Conservation (phyloP, 2,329 filamentous ascomycete species). For the Penicillium sp. region DNA sequence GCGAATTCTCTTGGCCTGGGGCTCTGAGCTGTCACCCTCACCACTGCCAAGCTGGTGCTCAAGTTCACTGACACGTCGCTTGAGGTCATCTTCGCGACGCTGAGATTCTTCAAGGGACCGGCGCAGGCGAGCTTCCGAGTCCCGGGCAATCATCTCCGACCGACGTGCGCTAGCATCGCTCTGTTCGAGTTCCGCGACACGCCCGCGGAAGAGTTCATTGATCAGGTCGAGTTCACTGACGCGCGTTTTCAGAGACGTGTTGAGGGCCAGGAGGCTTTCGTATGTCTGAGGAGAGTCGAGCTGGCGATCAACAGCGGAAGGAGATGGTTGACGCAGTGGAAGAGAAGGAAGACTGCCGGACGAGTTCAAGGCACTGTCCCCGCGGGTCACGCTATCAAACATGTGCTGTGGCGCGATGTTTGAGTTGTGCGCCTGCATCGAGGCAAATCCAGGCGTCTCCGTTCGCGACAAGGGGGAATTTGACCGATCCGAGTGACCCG, state of each 20-base stretch:
- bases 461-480: conserved; percentile 78
- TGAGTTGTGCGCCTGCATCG: conserved; percentile 55
- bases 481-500: conserved; percentile 69
- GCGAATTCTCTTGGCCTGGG: conserved; percentile 55
- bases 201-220: conserved; percentile 74
- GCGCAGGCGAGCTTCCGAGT: conserved; percentile 56
- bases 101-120: conserved; percentile 72
- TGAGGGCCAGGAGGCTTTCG: conserved; percentile 74
- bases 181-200: conserved; percentile 72
- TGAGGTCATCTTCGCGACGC: conserved; percentile 74
- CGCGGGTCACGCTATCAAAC: conserved; percentile 69
- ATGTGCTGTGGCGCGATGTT: conserved; percentile 72
- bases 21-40: conserved; percentile 39
- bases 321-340: conserved; percentile 58
- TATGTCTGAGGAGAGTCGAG: conserved; percentile 72
- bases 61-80: conserved; percentile 75
- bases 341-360: conserved; percentile 50
- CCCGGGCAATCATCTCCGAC: conserved; percentile 54
- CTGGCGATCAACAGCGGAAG: conserved; percentile 60
- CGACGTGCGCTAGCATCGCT: conserved; percentile 67
- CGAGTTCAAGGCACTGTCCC: conserved; percentile 65
- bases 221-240: conserved; percentile 95
- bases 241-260: conserved; percentile 86
- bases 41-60: conserved; percentile 53
- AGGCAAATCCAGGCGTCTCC: conserved; percentile 66